Base-by-base conservation (phyloP, 2,329 filamentous ascomycete species). In the Xylaria sp. region DNA sequence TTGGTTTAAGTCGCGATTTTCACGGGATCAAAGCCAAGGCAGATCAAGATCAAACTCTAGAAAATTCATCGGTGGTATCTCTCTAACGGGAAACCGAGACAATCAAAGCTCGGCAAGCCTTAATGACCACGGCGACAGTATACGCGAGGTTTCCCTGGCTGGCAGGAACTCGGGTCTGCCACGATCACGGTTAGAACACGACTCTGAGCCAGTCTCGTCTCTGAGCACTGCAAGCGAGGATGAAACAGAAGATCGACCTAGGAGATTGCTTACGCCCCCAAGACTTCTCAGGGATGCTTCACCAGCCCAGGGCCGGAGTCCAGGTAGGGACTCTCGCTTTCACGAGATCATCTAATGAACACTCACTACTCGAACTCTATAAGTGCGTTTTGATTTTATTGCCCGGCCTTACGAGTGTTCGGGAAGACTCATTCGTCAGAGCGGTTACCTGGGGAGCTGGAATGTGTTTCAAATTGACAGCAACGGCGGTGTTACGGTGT, bases 301-400 rank as follows among this genome's bases (percentile, higher is more conserved):
- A 0, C 67, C 66, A 19, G 73, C 75, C n/a, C 76, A 78, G 50
- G 80, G 80, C 49, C 79, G 78, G 54, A 88, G 84, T 72, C 84
- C 85, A 0, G 81, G 76, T 4, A 77, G 86, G 56, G 84, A 85
- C 64, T 87, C 86, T 40, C 83, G 79, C 67, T 89, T 89, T 67
- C 78, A 78, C 50, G 87, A 89, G 75, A 82, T 84, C 65, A 80
- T 88, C 58, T 74, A 50, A 68, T 45, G 3, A 40, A 28, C 3
- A 15, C 17, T 8, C n/a, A 4, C 17, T 38, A 31, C 28, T 5
- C 4, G 28, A 21, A 17, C 17, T 51, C 35, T 19, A 25, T 8
- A 9, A 17, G 25, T 6, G 31, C 2, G 19, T n/a, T 19, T 38
- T 19, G 14, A 38, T 2, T 9, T 51, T 17, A 14, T 25, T 28